These are phyloP conservation scores for Primulina eburnea DNA, from an alignment of 257 asterid genomes.

Conservation along the genomic window DNA sequence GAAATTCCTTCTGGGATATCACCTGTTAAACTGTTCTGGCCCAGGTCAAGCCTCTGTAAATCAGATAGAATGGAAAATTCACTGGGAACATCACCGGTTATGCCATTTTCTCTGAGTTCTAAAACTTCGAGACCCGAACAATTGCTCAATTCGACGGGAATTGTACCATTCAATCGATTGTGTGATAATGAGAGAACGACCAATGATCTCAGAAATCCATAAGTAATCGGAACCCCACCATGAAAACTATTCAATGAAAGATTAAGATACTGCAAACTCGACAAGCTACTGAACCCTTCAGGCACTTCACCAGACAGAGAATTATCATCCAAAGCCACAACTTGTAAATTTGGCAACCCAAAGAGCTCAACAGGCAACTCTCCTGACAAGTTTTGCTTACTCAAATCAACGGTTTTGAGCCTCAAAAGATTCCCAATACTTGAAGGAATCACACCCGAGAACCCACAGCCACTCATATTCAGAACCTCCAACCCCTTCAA, in stretches of 20 bases:
- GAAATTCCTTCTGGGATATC: conserved; percentile 56
- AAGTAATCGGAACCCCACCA: conserved; percentile 60
- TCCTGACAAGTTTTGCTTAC: conserved; percentile 72
- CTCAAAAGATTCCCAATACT: conserved; percentile 54
- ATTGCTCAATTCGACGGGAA: conserved; percentile 65
- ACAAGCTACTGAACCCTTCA: conserved; percentile 83
- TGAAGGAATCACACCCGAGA: conserved; percentile 59
- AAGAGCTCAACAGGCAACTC: conserved; percentile 69
- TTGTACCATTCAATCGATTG: conserved; percentile 45
- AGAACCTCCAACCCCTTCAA: conserved; percentile 49
- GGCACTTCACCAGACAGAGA: conserved; percentile 61
- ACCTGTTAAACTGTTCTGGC: conserved; percentile 53
- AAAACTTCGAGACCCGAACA: conserved; percentile 52
- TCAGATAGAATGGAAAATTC: conserved; percentile 48
- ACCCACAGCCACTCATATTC: conserved; percentile 70
- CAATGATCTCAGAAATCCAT: conserved; percentile 64
- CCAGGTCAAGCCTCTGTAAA: conserved; percentile 63
- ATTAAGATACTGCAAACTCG: conserved; percentile 58
- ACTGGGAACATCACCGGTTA: conserved; percentile 49
- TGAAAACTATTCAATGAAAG: conserved; percentile 61
- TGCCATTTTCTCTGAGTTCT: conserved; percentile 46
- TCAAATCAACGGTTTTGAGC: conserved; percentile 64
- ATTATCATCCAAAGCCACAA: conserved; percentile 62
- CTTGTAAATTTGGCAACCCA: conserved; percentile 66
- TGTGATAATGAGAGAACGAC: conserved; percentile 46